Percentiles rank a stretch among this genome's conserved stretches.
Evolutionary conservation across 2,329 filamentous ascomycete species (phyloP).

Genomic region (Hypoxylon sp.): DNA sequence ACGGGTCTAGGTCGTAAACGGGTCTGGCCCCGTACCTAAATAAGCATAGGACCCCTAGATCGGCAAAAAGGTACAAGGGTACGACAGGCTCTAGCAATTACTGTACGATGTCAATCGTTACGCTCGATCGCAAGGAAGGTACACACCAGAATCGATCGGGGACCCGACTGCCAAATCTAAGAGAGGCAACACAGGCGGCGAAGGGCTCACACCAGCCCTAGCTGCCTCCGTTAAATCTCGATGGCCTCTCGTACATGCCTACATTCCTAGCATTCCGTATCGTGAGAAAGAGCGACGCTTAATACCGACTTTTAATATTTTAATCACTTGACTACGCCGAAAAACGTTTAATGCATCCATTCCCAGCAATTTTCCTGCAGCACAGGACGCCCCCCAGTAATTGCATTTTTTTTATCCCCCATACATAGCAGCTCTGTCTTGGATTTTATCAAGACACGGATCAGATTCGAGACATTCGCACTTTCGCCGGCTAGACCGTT

Average conservation of each 20-base stretch:
- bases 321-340: constrained; percentile 2
- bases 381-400: background rate
- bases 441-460: background rate
- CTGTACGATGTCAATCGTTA: constrained; percentile 35
- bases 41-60: constrained; percentile 34
- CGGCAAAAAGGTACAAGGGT: constrained; percentile 29
- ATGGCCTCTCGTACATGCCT: constrained; percentile 18
- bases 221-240: constrained; percentile 28
- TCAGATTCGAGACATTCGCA: background rate
- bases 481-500: background rate
- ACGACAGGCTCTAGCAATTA: background rate
- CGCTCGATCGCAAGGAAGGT: constrained; percentile 27
- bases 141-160: constrained; percentile 13
- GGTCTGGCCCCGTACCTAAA: constrained; percentile 18
- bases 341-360: constrained; percentile 1
- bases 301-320: background rate
- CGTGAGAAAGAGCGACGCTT: background rate
- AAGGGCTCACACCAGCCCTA: constrained; percentile 4
- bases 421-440: background rate
- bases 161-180: constrained; percentile 28
- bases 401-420: background rate
- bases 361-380: background rate
- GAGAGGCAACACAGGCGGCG: constrained; percentile 14
- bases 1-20: background rate
- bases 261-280: constrained; percentile 1